These are phyloP conservation scores for Gynostemma pentaphyllum DNA, from an alignment of 306 rosid genomes.

Conservation along the genomic window DNA sequence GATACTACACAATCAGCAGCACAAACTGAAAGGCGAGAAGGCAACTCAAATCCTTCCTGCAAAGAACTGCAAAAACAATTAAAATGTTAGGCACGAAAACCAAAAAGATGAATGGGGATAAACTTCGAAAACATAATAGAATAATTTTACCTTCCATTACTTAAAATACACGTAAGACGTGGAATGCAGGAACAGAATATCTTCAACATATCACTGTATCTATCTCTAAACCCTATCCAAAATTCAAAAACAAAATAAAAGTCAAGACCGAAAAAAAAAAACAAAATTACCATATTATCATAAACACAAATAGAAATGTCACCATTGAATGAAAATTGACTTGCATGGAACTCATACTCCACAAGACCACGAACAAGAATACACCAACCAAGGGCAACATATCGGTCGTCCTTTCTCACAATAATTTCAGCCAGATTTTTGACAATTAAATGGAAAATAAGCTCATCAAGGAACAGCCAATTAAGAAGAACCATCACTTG, in stretches of 20 bases:
- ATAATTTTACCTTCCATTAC: slow-evolving; percentile 57
- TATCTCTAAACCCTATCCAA: slow-evolving; percentile 53
- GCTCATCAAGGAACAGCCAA: slow-evolving; percentile 72
- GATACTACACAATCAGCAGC: slow-evolving; percentile 78
- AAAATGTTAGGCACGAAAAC: background rate
- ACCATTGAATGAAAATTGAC: slow-evolving; percentile 44
- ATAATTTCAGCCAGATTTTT: slow-evolving; percentile 41
- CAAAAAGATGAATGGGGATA: background rate
- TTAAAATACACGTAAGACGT: slow-evolving; percentile 29
- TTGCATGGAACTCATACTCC: slow-evolving; percentile 33
- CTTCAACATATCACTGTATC: slow-evolving; percentile 50
- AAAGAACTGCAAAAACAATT: slow-evolving; percentile 34
- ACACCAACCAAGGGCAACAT: slow-evolving; percentile 78
- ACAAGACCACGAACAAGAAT: slow-evolving; percentile 47
- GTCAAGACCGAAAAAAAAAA: background rate
- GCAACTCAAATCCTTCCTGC: slow-evolving; percentile 84
- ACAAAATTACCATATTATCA: background rate
- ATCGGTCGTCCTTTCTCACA: slow-evolving; percentile 47
- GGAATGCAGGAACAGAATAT: slow-evolving; percentile 38
- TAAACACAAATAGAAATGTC: background rate
- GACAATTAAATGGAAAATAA: slow-evolving; percentile 38
- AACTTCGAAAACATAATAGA: background rate
- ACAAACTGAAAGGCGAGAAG: slow-evolving; percentile 78
- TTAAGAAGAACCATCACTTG: slow-evolving; percentile 54
- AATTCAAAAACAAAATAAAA: background rate